Evolutionary conservation across 768 basidiomycete species (phyloP).

Genomic region (Lactifluus subvellereus): DNA sequence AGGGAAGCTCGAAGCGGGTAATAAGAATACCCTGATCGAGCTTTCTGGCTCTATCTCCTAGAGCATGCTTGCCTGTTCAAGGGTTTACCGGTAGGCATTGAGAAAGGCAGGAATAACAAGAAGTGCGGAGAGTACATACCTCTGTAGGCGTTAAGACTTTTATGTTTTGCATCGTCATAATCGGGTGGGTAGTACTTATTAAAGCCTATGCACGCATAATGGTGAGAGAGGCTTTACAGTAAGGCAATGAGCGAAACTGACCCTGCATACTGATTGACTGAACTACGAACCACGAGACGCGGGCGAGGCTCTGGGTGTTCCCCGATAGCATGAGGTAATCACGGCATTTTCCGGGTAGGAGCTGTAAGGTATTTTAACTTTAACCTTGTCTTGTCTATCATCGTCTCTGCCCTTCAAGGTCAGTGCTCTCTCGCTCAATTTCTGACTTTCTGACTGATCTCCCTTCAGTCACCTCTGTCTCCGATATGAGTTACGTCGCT

Average conservation of each 20-base stretch:
- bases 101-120: not conserved
- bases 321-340: not conserved
- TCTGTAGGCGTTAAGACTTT: slow-evolving; percentile 66
- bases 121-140: slow-evolving; percentile 35
- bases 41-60: slow-evolving; percentile 91
- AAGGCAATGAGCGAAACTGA: slow-evolving; percentile 20
- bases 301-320: too few relatives aligned
- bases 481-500: slow-evolving; percentile 95
- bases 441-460: slow-evolving; percentile 26
- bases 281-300: too few relatives aligned
- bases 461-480: slow-evolving; percentile 40
- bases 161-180: slow-evolving; percentile 64
- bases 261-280: slow-evolving; percentile 37
- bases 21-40: slow-evolving; percentile 95
- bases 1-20: slow-evolving; percentile 91
- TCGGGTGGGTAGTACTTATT: slow-evolving; percentile 80
- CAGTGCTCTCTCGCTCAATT: not conserved
- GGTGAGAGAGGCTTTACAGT: slow-evolving; percentile 6
- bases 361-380: slow-evolving; percentile 7
- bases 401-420: slow-evolving; percentile 2
- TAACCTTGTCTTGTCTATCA: slow-evolving; percentile 15
- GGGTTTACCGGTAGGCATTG: slow-evolving; percentile 33
- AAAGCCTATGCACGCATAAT: slow-evolving; percentile 41
- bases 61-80: slow-evolving; percentile 83
- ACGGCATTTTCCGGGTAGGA: slow-evolving; percentile 4